phyloP scores from a whole-genome alignment of 371 early-diverging fungal species.

The Rhizopus arrhizus region DNA sequence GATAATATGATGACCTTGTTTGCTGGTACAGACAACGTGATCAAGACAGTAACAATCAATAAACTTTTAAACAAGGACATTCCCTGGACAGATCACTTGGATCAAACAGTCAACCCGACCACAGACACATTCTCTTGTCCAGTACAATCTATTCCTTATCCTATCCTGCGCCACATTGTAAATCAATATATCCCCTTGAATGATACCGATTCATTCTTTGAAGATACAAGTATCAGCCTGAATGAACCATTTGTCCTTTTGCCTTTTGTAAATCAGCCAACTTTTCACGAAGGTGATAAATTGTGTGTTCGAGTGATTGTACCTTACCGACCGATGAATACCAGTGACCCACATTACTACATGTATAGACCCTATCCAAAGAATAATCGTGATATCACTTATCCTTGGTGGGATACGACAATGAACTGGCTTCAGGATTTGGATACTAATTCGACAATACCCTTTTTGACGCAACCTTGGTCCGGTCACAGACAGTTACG shows the following conservation, averaged over 20 bases:
- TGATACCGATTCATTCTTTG: conserved; percentile 20
- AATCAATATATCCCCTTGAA: conserved; percentile 18
- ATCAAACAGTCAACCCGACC: not conserved
- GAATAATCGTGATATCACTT: conserved; percentile 16
- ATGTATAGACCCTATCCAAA: conserved; percentile 30
- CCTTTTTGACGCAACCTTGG: conserved; percentile 42
- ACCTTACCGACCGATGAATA: conserved; percentile 14
- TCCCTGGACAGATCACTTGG: conserved; percentile 18
- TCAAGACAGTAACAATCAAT: not conserved
- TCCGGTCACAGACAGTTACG: conserved; percentile 28
- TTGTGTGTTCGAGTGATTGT: conserved; percentile 33
- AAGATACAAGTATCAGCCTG: conserved; percentile 5
- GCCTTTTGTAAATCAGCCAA: conserved; percentile 16
- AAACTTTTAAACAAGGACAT: not conserved
- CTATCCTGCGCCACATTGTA: conserved; percentile 25
- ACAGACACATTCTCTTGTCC: conserved; percentile 15
- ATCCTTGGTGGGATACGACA: conserved; percentile 48
- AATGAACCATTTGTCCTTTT: conserved; percentile 21
- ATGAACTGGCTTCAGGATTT: conserved; percentile 23
- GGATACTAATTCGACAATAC: conserved; percentile 26
- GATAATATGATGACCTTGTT: conserved; percentile 19
- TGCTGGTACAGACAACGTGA: not conserved
- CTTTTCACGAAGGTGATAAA: conserved; percentile 7
- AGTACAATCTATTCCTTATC: conserved; percentile 28
- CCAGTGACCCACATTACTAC: conserved; percentile 15